phyloP scores from a whole-genome alignment of 257 asterid genomes.

The Penstemon newberryi region DNA sequence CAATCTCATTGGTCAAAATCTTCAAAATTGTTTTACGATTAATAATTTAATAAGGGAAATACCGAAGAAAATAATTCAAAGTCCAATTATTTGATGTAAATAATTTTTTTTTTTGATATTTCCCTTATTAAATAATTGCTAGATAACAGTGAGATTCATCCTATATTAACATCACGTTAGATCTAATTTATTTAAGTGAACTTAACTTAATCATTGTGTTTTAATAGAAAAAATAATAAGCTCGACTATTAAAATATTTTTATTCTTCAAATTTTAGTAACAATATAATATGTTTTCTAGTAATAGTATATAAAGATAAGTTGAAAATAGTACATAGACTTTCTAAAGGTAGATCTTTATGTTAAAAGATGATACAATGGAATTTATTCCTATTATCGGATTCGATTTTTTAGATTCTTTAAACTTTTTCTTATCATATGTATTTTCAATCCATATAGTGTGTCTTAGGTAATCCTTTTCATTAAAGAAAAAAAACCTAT shows the following conservation, averaged over 20 bases:
- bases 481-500: neutral
- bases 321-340: neutral
- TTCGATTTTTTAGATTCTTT: conserved; percentile 25
- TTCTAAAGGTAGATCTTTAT: conserved; percentile 31
- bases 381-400: conserved; percentile 40
- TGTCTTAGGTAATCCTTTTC: conserved; percentile 17
- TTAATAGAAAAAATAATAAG: neutral
- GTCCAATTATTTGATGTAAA: conserved; percentile 7
- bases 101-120: too few species aligned
- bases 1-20: neutral
- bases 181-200: neutral
- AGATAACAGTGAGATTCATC: too few species aligned
- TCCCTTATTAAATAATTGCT: too few species aligned
- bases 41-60: neutral
- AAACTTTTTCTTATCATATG: neutral
- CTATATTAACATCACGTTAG: too few species aligned
- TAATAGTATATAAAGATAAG: neutral
- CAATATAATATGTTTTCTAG: neutral
- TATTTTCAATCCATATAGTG: neutral
- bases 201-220: neutral
- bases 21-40: neutral
- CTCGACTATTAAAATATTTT: too few species aligned
- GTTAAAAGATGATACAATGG: conserved; percentile 24
- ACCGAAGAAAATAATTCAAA: too few species aligned
- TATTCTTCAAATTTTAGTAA: neutral